phyloP scores from a whole-genome alignment of 2,329 filamentous ascomycete genomes.

The Colletotrichum chlorophyti region DNA sequence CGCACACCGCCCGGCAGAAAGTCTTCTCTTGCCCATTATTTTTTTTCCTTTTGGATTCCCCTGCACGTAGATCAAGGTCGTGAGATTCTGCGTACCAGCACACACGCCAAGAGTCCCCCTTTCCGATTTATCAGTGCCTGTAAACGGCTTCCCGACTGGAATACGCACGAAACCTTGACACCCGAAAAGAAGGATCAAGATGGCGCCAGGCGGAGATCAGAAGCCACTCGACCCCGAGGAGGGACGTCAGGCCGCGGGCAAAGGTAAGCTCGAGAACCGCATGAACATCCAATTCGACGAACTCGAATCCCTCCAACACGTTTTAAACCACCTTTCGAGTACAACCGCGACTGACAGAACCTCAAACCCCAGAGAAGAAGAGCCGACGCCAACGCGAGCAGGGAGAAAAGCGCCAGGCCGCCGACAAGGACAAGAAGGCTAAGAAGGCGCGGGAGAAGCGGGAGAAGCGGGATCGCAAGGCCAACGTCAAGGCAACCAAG shows the following conservation, averaged over 20 bases:
- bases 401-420: slow-evolving; percentile 34
- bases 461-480: slow-evolving; percentile 46
- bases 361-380: slow-evolving; percentile 35
- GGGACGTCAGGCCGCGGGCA: slow-evolving; percentile 1
- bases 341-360: neutral
- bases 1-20: slow-evolving; percentile 42
- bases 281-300: too few species aligned
- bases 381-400: slow-evolving; percentile 35
- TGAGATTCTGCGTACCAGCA: too few species aligned
- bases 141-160: too few species aligned
- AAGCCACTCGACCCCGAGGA: slow-evolving; percentile 26
- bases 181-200: neutral
- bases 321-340: too few species aligned
- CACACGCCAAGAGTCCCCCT: too few species aligned
- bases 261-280: too few species aligned
- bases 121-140: too few species aligned
- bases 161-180: too few species aligned
- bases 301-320: too few species aligned
- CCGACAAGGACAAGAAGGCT: slow-evolving; percentile 44
- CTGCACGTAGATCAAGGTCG: neutral
- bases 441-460: slow-evolving; percentile 45
- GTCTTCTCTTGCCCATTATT: neutral
- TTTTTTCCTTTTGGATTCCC: slow-evolving; percentile 27
- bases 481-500: slow-evolving; percentile 39
- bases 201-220: neutral